Evolutionary conservation across 495 filamentous ascomycete species (phyloP).

Genomic region (Staphylotrichum tortipilum): DNA sequence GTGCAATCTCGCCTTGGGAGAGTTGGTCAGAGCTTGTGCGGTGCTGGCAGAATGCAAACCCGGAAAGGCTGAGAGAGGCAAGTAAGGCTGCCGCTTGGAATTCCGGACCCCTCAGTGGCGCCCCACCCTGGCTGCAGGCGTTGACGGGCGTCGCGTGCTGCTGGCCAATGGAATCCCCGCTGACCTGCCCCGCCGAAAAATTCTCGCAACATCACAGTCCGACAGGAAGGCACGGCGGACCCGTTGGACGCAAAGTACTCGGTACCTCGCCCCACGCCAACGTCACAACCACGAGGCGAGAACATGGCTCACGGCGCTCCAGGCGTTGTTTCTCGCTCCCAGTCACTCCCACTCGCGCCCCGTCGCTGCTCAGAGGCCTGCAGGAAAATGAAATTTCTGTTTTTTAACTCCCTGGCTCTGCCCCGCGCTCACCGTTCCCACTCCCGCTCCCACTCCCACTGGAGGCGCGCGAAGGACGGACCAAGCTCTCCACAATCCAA

Average conservation of each 20-base stretch:
- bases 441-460: too few species aligned
- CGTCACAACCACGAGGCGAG: constrained; percentile 18
- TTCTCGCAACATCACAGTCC: constrained; percentile 20
- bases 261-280: constrained; percentile 9
- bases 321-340: too few species aligned
- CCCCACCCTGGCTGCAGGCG: too few species aligned
- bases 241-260: too few species aligned
- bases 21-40: too few species aligned
- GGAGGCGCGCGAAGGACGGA: too few species aligned
- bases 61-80: too few species aligned
- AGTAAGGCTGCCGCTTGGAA: too few species aligned
- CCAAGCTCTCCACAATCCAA: constrained; percentile 1
- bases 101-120: too few species aligned
- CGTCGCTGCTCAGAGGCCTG: not conserved
- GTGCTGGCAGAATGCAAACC: too few species aligned
- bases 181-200: constrained; percentile 17
- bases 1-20: too few species aligned
- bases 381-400: constrained; percentile 20
- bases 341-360: not conserved
- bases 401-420: constrained; percentile 13
- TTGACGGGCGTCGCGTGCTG: too few species aligned
- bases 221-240: not conserved
- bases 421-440: constrained; percentile 17
- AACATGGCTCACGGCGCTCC: not conserved
- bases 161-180: constrained; percentile 12